Conservation (phyloP, 2,329 filamentous ascomycete genomes). For the Hypoxylon rubiginosum region DNA sequence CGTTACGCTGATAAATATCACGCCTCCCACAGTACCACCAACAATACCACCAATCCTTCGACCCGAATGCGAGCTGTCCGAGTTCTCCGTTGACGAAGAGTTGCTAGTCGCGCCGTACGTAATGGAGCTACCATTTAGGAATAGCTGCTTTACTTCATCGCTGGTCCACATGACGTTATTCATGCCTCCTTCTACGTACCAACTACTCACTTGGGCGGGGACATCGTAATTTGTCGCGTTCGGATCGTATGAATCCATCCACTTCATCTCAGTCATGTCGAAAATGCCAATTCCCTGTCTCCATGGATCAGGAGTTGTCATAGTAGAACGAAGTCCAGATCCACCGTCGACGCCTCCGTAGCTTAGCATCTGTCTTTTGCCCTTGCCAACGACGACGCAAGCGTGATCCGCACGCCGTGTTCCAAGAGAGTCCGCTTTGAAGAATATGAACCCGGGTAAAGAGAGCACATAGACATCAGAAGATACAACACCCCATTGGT, state of each 20-base stretch:
- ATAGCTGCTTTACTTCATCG: constrained; percentile 45
- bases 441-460: constrained; percentile 56
- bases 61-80: constrained; percentile 7
- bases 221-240: constrained; percentile 53
- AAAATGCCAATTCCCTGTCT: constrained; percentile 56
- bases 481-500: constrained; percentile 40
- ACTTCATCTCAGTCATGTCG: constrained; percentile 55
- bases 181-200: constrained; percentile 52
- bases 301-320: constrained; percentile 53
- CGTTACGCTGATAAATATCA: constrained; percentile 24
- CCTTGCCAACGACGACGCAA: constrained; percentile 54
- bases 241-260: constrained; percentile 54
- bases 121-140: constrained; percentile 41
- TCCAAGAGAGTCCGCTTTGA: constrained; percentile 46
- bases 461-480: constrained; percentile 55
- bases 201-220: constrained; percentile 50
- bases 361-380: constrained; percentile 57
- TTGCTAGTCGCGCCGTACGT: constrained; percentile 24
- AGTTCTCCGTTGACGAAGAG: constrained; percentile 18
- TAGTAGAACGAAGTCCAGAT: constrained; percentile 39
- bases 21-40: constrained; percentile 47
- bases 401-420: constrained; percentile 51
- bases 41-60: constrained; percentile 42
- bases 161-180: constrained; percentile 47
- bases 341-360: constrained; percentile 54